These are phyloP conservation scores for Crithidia bombi DNA, from an alignment of 208 protist species.

Conservation along the genomic window DNA sequence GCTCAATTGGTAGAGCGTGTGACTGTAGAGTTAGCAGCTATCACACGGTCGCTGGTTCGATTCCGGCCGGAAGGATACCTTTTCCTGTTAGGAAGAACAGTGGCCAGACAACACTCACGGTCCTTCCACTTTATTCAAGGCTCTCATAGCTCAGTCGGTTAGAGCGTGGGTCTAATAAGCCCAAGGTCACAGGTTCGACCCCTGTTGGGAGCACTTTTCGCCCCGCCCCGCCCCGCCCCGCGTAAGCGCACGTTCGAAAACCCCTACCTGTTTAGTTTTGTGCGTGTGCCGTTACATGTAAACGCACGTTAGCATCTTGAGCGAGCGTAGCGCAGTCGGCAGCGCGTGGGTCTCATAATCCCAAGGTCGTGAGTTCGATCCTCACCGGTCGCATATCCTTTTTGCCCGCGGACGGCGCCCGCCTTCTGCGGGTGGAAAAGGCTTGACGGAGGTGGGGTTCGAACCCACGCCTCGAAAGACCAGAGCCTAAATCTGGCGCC, in stretches of 20 bases:
- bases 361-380: constrained; percentile 95
- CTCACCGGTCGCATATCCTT: constrained; percentile 72
- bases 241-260: too few species aligned
- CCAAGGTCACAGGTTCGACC: constrained; percentile 46
- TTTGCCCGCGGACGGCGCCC: too few species aligned
- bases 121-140: background rate
- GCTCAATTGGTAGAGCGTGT: constrained; percentile 50
- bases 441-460: too few species aligned
- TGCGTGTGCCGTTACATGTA: too few species aligned
- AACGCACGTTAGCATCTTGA: too few species aligned
- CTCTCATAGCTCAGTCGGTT: constrained; percentile 37
- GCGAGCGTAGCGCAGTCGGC: constrained; percentile 94
- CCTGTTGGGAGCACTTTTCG: constrained; percentile 45
- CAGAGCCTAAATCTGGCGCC: too few species aligned
- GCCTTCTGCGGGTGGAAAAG: too few species aligned
- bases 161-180: constrained; percentile 45
- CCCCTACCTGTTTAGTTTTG: too few species aligned
- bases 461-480: too few species aligned
- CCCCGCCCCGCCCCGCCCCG: too few species aligned
- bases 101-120: too few species aligned
- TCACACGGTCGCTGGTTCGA: constrained; percentile 89
- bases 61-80: constrained; percentile 67
- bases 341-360: constrained; percentile 96
- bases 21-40: constrained; percentile 57
- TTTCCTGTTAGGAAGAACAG: too few species aligned